Percentiles rank a stretch among this genome's conserved stretches.
Evolutionary conservation across 495 filamentous ascomycete genomes (phyloP).

Genomic region (Aspergillus panamensis): DNA sequence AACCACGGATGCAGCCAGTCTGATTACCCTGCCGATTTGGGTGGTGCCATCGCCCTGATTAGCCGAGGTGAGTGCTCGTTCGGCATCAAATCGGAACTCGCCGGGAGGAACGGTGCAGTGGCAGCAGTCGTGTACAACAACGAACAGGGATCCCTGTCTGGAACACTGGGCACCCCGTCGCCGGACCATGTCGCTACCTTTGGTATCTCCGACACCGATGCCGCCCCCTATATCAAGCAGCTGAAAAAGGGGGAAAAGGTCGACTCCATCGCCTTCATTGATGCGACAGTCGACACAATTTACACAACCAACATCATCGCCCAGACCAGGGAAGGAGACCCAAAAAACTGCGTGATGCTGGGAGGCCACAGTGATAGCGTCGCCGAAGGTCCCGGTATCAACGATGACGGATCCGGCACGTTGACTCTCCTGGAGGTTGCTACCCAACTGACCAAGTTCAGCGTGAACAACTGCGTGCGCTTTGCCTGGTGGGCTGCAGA

Average conservation of each 20-base stretch:
- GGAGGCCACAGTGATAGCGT: constrained; percentile 70
- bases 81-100: constrained; percentile 54
- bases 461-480: constrained; percentile 61
- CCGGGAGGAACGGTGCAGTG: constrained; percentile 55
- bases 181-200: constrained; percentile 56
- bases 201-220: constrained; percentile 50
- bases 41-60: constrained; percentile 54
- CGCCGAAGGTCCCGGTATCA: constrained; percentile 55
- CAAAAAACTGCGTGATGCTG: constrained; percentile 57
- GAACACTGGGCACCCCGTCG: constrained; percentile 52
- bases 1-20: constrained; percentile 53
- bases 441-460: constrained; percentile 52
- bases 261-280: constrained; percentile 53
- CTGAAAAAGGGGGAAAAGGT: constrained; percentile 46
- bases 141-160: constrained; percentile 43
- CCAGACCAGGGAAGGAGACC: constrained; percentile 57
- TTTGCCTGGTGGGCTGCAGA: constrained; percentile 69
- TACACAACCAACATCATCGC: constrained; percentile 61
- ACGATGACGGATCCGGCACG: constrained; percentile 65
- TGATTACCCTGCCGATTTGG: constrained; percentile 44
- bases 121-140: constrained; percentile 62
- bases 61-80: constrained; percentile 57
- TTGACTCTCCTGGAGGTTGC: constrained; percentile 62
- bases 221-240: constrained; percentile 43
- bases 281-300: constrained; percentile 43